phyloP scores from a whole-genome alignment of 495 filamentous ascomycete genomes.

The Diplogelasinospora grovesii region DNA sequence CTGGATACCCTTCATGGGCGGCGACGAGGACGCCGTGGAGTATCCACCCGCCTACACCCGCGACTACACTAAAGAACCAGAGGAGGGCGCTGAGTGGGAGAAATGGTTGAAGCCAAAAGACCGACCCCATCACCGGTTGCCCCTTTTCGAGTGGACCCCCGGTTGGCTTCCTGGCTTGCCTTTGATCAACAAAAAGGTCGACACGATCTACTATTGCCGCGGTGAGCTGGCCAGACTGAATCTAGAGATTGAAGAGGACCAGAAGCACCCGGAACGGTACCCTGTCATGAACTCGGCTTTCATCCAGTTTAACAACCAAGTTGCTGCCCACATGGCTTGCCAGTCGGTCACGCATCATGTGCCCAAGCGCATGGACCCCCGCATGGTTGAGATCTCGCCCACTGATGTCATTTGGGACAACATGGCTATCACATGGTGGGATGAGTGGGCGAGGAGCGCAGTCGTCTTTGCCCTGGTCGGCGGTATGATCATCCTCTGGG shows the following conservation, averaged over 20 bases:
- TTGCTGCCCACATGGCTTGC: conserved; percentile 96
- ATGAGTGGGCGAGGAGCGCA: conserved; percentile 68
- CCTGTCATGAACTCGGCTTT: conserved; percentile 97
- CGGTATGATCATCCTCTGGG: conserved; percentile 83
- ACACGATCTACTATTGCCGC: conserved; percentile 89
- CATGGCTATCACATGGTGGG: conserved; percentile 95
- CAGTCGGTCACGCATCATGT: conserved; percentile 87
- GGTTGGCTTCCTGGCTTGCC: conserved; percentile 73
- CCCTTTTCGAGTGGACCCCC: conserved; percentile 64
- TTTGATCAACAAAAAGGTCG: conserved; percentile 81
- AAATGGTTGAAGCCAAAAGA: conserved; percentile 75
- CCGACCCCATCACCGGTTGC: conserved; percentile 78
- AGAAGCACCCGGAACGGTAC: conserved; percentile 76
- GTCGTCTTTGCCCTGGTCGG: conserved; percentile 58
- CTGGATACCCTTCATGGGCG: conserved; percentile 32
- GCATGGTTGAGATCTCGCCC: conserved; percentile 86
- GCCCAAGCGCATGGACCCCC: conserved; percentile 90
- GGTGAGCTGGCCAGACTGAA: conserved; percentile 85
- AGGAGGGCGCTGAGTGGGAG: conserved; percentile 73
- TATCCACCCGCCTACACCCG: conserved; percentile 69
- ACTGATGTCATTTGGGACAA: conserved; percentile 97
- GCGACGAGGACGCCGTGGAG: conserved; percentile 35
- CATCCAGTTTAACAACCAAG: conserved; percentile 97
- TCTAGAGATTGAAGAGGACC: conserved; percentile 87
- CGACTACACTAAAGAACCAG: conserved; percentile 54